Conservation (phyloP, 2,329 filamentous ascomycete genomes). For the Teratosphaeria gauchensis region DNA sequence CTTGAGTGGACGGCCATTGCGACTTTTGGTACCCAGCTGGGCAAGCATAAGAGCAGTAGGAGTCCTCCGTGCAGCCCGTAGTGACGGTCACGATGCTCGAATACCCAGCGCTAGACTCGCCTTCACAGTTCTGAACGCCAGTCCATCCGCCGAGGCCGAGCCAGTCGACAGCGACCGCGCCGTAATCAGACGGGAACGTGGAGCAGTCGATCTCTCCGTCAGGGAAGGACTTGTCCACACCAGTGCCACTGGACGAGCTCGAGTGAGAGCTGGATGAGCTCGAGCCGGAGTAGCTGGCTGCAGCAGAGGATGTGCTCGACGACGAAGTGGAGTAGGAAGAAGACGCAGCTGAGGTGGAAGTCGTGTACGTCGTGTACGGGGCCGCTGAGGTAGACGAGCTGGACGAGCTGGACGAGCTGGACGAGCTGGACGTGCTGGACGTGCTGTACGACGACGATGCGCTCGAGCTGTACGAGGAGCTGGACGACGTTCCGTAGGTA, state of each 20-base stretch:
- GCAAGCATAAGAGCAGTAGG: constrained; percentile 89
- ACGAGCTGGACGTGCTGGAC: neutral
- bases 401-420: neutral
- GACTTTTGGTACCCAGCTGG: constrained; percentile 85
- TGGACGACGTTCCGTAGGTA: neutral
- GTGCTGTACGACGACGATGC: neutral
- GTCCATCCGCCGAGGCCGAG: constrained; percentile 65
- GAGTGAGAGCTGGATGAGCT: constrained; percentile 10
- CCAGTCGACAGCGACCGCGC: constrained; percentile 62
- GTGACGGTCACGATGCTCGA: constrained; percentile 55
- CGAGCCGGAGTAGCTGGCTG: constrained; percentile 9
- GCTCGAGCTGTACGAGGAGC: neutral
- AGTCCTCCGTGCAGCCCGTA: constrained; percentile 52
- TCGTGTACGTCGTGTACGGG: neutral
- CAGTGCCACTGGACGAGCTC: constrained; percentile 12
- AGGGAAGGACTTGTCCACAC: constrained; percentile 61
- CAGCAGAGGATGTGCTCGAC: constrained; percentile 7
- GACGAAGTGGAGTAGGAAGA: neutral
- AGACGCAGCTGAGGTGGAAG: neutral
- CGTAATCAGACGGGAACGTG: constrained; percentile 70
- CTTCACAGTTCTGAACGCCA: constrained; percentile 54
- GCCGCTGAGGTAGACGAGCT: neutral
- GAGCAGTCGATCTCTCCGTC: constrained; percentile 62
- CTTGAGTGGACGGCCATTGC: constrained; percentile 77
- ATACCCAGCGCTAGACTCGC: constrained; percentile 24